Conservation (phyloP, 202 grass and related monocot genomes). For the Panicum virgatum region DNA sequence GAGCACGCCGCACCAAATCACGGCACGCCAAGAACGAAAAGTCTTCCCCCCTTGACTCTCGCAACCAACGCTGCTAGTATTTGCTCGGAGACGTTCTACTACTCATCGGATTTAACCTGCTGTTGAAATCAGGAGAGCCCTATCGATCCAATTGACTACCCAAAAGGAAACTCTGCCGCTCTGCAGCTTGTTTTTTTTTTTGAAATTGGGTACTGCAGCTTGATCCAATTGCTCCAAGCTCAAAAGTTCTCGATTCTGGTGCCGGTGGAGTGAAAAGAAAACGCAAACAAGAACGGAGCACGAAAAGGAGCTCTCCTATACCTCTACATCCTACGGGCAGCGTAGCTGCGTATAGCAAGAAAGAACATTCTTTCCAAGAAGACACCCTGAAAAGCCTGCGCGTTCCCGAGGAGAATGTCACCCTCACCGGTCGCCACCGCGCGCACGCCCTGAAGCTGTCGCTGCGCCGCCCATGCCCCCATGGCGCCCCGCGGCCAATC, state of each 20-base stretch:
- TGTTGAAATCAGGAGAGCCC: not conserved
- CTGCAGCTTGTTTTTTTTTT: too few relatives aligned
- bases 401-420: conserved; percentile 34
- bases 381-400: conserved; percentile 14
- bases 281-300: not conserved
- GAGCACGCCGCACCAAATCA: not conserved
- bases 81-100: too few relatives aligned
- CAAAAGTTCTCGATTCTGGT: not conserved
- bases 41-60: not conserved
- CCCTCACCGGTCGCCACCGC: not conserved
- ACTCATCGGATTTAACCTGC: too few relatives aligned
- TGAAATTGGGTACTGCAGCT: not conserved
- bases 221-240: not conserved
- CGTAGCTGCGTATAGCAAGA: not conserved
- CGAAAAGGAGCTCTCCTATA: not conserved
- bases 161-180: not conserved
- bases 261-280: not conserved
- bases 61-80: too few relatives aligned
- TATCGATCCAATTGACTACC: not conserved
- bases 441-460: not conserved
- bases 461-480: not conserved
- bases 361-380: not conserved
- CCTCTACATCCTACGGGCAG: not conserved
- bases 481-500: not conserved
- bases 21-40: not conserved